These are phyloP conservation scores for Rhynchospora breviuscula DNA, from an alignment of 176 grass and related monocot species.

Conservation along the genomic window DNA sequence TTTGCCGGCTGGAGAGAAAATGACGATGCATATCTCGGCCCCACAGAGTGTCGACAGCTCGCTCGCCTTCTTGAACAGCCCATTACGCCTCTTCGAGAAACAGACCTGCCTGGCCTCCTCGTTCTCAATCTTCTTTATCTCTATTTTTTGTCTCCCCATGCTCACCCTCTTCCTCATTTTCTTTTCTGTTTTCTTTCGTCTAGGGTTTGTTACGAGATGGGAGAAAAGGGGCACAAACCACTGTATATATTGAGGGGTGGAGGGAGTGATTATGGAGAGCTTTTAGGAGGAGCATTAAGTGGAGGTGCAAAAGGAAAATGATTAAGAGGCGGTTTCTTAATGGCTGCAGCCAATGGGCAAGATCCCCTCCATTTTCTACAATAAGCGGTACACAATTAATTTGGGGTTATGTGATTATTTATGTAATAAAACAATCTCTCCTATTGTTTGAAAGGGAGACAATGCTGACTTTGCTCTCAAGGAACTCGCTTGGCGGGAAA, in stretches of 20 bases:
- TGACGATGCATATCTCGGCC: constrained; percentile 35
- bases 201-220: not conserved
- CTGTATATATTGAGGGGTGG: not conserved
- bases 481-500: no score
- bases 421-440: no score
- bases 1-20: constrained; percentile 54
- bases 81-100: constrained; percentile 45
- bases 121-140: constrained; percentile 23
- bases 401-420: no score
- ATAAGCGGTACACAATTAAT: not conserved
- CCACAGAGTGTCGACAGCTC: constrained; percentile 49
- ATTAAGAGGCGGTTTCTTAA: not conserved
- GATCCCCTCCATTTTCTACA: not conserved
- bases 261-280: not conserved
- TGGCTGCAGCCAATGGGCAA: not conserved
- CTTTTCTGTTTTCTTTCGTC: not conserved
- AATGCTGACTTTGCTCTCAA: no score
- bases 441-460: no score
- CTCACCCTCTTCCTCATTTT: constrained; percentile 26
- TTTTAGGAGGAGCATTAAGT: constrained; percentile 8
- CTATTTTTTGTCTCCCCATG: constrained; percentile 23
- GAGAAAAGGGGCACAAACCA: not conserved
- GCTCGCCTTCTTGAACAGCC: constrained; percentile 47
- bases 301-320: not conserved
- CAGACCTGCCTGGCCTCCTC: constrained; percentile 45